These are phyloP conservation scores for Penicillium ochrochloron DNA, from an alignment of 495 filamentous ascomycete species.

Conservation along the genomic window DNA sequence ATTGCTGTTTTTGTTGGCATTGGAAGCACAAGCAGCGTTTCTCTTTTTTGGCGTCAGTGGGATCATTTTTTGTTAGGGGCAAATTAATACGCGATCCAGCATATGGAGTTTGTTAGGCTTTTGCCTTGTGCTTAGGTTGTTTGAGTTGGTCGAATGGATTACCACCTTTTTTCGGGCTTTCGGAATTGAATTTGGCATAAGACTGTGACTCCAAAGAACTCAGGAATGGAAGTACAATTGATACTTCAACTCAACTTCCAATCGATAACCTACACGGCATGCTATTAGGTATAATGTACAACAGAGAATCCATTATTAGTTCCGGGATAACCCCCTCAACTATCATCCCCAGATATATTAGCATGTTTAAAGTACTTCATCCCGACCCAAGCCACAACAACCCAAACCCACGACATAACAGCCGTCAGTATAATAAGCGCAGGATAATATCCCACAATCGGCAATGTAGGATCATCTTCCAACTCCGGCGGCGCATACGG, in stretches of 20 bases:
- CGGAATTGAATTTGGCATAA: neutral
- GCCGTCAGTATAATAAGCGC: conserved; percentile 88
- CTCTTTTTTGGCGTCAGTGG: conserved; percentile 8
- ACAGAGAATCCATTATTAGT: neutral
- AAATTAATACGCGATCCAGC: neutral
- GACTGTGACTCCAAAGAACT: neutral
- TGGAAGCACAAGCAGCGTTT: conserved; percentile 6
- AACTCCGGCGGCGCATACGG: conserved; percentile 91
- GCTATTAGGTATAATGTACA: neutral
- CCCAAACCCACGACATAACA: conserved; percentile 99
- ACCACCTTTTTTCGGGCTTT: neutral
- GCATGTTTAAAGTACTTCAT: conserved; percentile 99
- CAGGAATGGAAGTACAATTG: neutral
- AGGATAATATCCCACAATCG: conserved; percentile 96
- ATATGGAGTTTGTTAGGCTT: neutral
- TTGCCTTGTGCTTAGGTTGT: neutral
- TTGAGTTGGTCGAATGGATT: neutral
- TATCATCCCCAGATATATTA: conserved; percentile 71
- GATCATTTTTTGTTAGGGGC: neutral
- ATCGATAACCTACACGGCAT: neutral
- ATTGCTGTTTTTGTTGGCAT: conserved; percentile 2
- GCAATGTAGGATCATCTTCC: conserved; percentile 89
- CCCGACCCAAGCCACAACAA: conserved; percentile 92
- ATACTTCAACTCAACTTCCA: neutral
- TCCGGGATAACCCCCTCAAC: conserved; percentile 30